Evolutionary conservation across 345 rosid species (phyloP), one percentile per base, ranked within the genome.

Genomic region (Populus pruinosa): DNA sequence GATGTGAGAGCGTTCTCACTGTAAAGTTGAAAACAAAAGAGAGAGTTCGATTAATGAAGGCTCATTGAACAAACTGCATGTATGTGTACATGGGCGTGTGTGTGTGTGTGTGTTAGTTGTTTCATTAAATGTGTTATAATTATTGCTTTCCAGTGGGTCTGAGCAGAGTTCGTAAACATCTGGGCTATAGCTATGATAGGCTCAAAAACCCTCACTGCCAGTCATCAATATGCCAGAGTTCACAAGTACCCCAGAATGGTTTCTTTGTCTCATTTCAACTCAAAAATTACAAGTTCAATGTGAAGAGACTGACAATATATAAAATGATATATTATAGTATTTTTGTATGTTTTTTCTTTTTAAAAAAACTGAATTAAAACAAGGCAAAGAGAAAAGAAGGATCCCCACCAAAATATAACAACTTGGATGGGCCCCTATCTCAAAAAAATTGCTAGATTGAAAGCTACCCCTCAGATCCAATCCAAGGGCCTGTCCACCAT

Each of bases 231-330:
- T 3, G 23, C 5, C 12, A 31, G 18, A 49, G 38, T 10, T 67
- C 55, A 35, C 25, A 27, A 41, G 53, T 43, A 67, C 63, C 56
- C 69, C 72, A 71, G 85, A 69, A 78, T 83, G 78, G 71, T 78
- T 85, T 78, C 21, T 88, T 83, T 83, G 87, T 86, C 89, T 67
- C 75, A 82, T 82, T 75, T 78, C 77, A 23, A 38, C 20, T 29
- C 76, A 33, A 65, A 74, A 73, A 81, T 78, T 83, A 55, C 77
- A 69, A 77, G 76, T 71, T 82, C 33, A 86, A 80, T 77, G 85
- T 63, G 12, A 50, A 66, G 77, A 76, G 75, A 73, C 75, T 2
- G 83, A 80, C 79, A 69, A 68, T 49, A 23, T 5, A 43, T 21
- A 73, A 67, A 69, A 49, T 44, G 6, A 72, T 72, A 31, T 21